Conservation (phyloP, 2,329 filamentous ascomycete genomes). For the Diaporthe citriasiana region DNA sequence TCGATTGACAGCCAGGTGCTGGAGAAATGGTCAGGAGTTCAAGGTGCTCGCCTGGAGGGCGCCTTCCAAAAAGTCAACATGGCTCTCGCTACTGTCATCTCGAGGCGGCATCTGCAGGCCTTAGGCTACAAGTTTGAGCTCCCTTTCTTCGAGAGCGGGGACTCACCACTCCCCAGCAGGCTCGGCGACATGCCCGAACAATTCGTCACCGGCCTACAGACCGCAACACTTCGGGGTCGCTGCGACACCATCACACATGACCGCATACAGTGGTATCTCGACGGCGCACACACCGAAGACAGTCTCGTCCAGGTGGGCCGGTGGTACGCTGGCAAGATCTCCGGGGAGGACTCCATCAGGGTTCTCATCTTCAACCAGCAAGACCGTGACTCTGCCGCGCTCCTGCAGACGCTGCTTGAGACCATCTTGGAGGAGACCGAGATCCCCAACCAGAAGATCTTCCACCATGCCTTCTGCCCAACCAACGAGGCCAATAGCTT, state of each 20-base stretch:
- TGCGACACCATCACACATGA: constrained; percentile 74
- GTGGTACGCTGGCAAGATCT: constrained; percentile 78
- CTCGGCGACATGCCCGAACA: constrained; percentile 59
- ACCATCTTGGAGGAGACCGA: constrained; percentile 61
- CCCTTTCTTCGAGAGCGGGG: constrained; percentile 64
- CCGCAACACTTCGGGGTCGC: constrained; percentile 79
- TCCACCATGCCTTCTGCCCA: constrained; percentile 38
- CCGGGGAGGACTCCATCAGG: constrained; percentile 47
- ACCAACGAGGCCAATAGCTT: constrained; percentile 37
- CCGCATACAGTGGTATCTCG: constrained; percentile 81
- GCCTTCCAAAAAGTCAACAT: constrained; percentile 72
- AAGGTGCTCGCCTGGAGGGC: constrained; percentile 59
- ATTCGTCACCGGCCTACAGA: constrained; percentile 75
- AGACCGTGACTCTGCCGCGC: constrained; percentile 78
- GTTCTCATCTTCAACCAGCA: constrained; percentile 94
- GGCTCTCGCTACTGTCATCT: constrained; percentile 63
- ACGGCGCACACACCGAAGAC: constrained; percentile 90
- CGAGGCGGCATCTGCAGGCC: constrained; percentile 59
- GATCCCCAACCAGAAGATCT: constrained; percentile 49
- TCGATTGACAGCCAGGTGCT: constrained; percentile 54
- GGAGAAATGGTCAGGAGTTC: constrained; percentile 52
- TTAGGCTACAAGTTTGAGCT: constrained; percentile 37
- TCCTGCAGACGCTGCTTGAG: constrained; percentile 74
- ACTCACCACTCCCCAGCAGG: constrained; percentile 42
- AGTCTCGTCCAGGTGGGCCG: constrained; percentile 81